Base-by-base conservation (phyloP, 1,284 basidiomycete genomes). In the Cutaneotrichosporon sp. region DNA sequence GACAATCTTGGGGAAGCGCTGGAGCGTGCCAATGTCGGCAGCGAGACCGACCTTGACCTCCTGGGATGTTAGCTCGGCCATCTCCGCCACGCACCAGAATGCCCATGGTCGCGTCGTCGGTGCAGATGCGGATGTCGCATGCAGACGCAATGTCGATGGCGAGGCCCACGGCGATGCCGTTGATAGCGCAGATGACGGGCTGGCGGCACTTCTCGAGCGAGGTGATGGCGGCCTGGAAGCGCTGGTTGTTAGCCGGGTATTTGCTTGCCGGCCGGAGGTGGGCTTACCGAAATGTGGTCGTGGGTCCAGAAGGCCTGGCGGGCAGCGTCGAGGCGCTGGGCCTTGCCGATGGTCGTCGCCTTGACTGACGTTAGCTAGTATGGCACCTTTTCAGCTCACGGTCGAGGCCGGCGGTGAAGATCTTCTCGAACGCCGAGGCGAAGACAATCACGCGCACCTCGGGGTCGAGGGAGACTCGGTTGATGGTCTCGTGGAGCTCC, bases 11-110 rank as follows among this genome's bases (percentile, higher is more conserved):
- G 91, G 91, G 31, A 95, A 82, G 43, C 89, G 87, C 34, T 94
- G 91, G 16, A 98, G 84, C 0, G 91, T 89, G 2, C 94, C 94
- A 53, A 95, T 89, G 75, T 97, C 94, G 2, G 94, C 90, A 2
- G 93, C 92, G 0, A 97, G 82, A 0, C 91, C 93, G 9, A 93
- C 86, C 71, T 94, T 91, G 9, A 93, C 89, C 84, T 97, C 93
- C 90, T 92, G 72, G 50, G n/a, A 27, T 53, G 16, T 56, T 51
- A 55, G 45, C 4, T 43, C 50, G 36, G 54, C 10, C 6, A 56
- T 46, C 18, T 56, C 43, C 27, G 54, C 27, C 43, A 66, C 79
- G 49, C 52, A 88, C 90, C 81, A 92, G 91, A 80, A 97, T 90
- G 18, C 86, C 85, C 72, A 97, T 92, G 2, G 74, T 71, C 0